Base-by-base conservation (phyloP, 2,329 filamentous ascomycete genomes). In the Aspergillus thermomutatus region DNA sequence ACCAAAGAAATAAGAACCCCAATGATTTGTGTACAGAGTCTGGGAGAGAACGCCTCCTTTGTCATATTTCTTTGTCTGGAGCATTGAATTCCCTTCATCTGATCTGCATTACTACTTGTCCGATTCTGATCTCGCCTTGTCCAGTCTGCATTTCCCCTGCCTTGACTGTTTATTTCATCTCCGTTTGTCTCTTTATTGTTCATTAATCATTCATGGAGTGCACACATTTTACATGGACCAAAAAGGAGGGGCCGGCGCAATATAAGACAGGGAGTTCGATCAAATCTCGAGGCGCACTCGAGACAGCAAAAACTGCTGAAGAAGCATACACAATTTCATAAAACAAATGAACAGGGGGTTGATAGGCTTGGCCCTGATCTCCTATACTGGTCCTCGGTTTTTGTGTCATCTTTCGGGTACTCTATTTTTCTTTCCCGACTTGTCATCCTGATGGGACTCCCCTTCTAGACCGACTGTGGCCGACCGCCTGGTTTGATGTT, bases 1-100 rank as follows among this genome's bases (percentile, higher is more conserved):
- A 54, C 66, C 64, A 50, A 75, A 75, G 63, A 72, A 74, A 66
- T 73, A 69, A 64, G 54, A 63, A 45, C 19, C 19, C 27, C 23
- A 50, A 49, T 11, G 26, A 27, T 46, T 43, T 46, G 48, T 60
- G 47, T 62, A 57, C 55, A 56, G 48, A 50, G 55, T 50, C 25
- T 25, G 40, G 11, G 31, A 31, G 46, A 31, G 40, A 31, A 31
- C 23, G 41, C 50, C 37, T 54, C 58, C 11, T 50, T 49, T 55
- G 54, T 40, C 60, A 53, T 48, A 45, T 57, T 56, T 51, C 31
- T 50, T 57, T 56, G 47, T 43, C 46, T 60, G 41, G 4, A 46
- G 43, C 43, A 26, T 46, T 46, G 43, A 37, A 26, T 26, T 26
- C 43, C 25, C 43, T 46, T 25, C 43, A 46, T 46, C 43, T 46